A percentile compares a stretch with the other conserved stretches of the same genome.
These are phyloP conservation scores for Teratosphaeria zuluensis DNA, from an alignment of 2,329 filamentous ascomycete species.

Conservation along the genomic window DNA sequence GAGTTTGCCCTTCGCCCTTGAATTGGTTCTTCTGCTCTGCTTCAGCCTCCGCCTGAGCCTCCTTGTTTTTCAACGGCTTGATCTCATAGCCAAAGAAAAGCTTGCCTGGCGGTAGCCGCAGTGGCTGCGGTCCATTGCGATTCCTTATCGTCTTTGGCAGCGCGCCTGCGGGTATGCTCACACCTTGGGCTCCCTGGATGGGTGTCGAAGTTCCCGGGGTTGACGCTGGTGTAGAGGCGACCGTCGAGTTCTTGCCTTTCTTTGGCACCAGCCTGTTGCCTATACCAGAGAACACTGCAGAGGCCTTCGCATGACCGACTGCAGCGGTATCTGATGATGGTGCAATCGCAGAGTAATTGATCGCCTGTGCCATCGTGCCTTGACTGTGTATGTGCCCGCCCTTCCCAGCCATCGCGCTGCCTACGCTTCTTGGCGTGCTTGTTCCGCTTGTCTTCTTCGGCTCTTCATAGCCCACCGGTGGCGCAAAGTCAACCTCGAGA, in stretches of 20 bases:
- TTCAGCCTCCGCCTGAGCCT: constrained; percentile 57
- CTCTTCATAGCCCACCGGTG: constrained; percentile 89
- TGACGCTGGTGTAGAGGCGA: constrained; percentile 39
- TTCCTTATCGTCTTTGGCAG: constrained; percentile 33
- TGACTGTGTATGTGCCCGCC: constrained; percentile 72
- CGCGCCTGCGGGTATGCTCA: constrained; percentile 31
- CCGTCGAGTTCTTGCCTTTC: constrained; percentile 55
- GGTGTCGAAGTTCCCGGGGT: constrained; percentile 41
- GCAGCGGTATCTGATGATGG: constrained; percentile 61
- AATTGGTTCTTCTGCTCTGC: constrained; percentile 50
- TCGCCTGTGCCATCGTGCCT: constrained; percentile 93
- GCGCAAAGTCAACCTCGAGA: constrained; percentile 88
- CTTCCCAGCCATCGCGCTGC: constrained; percentile 42
- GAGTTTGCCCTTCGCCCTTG: constrained; percentile 67
- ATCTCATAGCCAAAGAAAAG: constrained; percentile 95
- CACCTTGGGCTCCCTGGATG: constrained; percentile 49
- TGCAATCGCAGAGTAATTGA: constrained; percentile 88
- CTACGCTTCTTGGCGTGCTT: constrained; percentile 64
- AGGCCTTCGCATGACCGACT: constrained; percentile 50
- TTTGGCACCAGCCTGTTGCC: constrained; percentile 78
- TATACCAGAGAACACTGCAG: constrained; percentile 68
- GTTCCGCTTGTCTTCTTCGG: constrained; percentile 71
- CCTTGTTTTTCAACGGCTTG: constrained; percentile 74
- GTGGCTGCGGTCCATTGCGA: constrained; percentile 73
- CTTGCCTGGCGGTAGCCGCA: constrained; percentile 77